Base-by-base conservation (phyloP, 306 rosid species). In the Oxytropis ochrocephala region DNA sequence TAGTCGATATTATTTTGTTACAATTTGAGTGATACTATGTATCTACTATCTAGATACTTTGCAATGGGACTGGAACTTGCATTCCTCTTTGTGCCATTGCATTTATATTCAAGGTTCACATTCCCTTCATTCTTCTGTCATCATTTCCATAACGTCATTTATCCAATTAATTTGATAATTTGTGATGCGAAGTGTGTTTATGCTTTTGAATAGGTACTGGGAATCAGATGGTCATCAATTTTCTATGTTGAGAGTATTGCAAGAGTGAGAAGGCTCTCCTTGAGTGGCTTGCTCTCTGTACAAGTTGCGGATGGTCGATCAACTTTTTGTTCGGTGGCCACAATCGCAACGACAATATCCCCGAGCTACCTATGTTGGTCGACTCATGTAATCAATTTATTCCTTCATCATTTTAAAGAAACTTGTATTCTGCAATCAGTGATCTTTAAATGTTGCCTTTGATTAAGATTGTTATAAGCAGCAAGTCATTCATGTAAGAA, bases 61-160 rank as follows among this genome's bases (percentile, higher is more conserved):
- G 98, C 84, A 92, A 92, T 50, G 98, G 98, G 70, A 96, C 96
- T 27, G 98, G 98, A 76, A 92, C 98, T 59, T 92, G 96, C 67
- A 72, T 92, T 76, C 96, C 98, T 11, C 82, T 92, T 29, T 92
- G 98, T 66, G 73, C 79, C 52, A 90, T 92, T 33, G 96, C 96
- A 14, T 92, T 88, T 84, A 58, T 88, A 61, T 90, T 86, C 57
- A 90, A 92, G 98, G 98, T 90, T 69, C 50, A 47, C 27, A 29
- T 21, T 17, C 29, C 63, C 42, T 70, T 58, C 55, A 29, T 73
- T 47, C 10, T 35, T 12, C 21, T 63, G 43, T 35, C 52, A 24
- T 33, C 18, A 6, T 49, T 39, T n/a, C 47, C 50, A 30, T 63
- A 4, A 4, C 48, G 43, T 58, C 48, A 49, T 39, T 59, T 51